Evolutionary conservation across 2,329 filamentous ascomycete species (phyloP), one percentile per base, ranked within the genome.

Genomic region (Sporothrix phasma): DNA sequence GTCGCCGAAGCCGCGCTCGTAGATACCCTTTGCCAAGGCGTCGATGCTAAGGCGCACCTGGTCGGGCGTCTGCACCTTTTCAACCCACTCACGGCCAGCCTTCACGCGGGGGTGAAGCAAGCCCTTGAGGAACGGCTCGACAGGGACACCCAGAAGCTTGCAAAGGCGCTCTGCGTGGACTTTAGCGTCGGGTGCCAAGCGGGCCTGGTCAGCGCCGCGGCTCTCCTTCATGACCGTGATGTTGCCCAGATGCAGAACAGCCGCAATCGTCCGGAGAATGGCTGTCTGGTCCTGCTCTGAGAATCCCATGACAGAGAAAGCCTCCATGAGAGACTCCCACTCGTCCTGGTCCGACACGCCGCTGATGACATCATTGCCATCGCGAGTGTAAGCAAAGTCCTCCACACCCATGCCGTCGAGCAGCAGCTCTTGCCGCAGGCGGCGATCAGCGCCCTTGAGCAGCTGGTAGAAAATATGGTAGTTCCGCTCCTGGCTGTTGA

Each of bases 381-480:
- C 88, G 68, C 86, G 86, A 2, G 92, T 97, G 72, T 99, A 99
- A 19, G 89, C 84, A 75, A 99, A 99, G 71, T 96, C 88, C 64
- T 92, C 88, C 0, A 93, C 87, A 64, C 88, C 87, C 61, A 91
- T 79, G 47, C 86, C 85, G 49, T 87, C 84, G 2, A 99, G 78
- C 37, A 95, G 78, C 64, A 97, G 88, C 13, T 90, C 85, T 62
- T 87, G 84, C 70, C 89, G 92, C 77, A 92, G 84, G 56, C 81
- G 79, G 26, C 78, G 75, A 71, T 91, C 88, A 0, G 92, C 91
- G 26, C 95, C 94, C 69, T 89, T 89, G 3, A 99, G 79, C 17
- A 99, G 81, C 75, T 99, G 95, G 73, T 99, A 99, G 75, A 99
- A 99, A 64, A 99, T 82, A 74, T 99, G 94, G 73, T 99, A 99